Evolutionary conservation across 768 basidiomycete genomes (phyloP), one percentile per base, ranked within the genome.

Genomic region (Podaxis sp.): DNA sequence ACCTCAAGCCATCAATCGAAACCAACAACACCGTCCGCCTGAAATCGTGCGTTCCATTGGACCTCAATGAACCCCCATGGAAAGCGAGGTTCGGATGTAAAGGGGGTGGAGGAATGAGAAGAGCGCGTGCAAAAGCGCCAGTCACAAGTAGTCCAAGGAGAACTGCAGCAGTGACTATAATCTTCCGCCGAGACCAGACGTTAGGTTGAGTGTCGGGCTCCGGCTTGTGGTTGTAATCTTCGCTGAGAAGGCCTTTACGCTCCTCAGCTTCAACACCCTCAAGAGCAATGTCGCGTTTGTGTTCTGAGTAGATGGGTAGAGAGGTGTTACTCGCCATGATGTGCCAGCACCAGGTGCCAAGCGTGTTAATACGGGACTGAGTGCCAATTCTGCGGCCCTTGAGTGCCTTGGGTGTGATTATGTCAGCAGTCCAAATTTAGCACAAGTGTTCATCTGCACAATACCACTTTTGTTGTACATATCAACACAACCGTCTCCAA

Each of bases 1-100:
- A 87, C 91, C 91, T 81, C 37, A 96, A 75, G 0, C 94, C 94
- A 69, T 96, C 95, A 38, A 96, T 91, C 30, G 93, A 95, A 3
- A 96, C 86, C 59, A 96, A 82, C 20, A 96, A 71, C 7, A 93
- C 91, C 0, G 92, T 95, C 66, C 85, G 82, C 75, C 83, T 89
- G 75, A 88, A 95, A 48, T 86, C 81, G 66, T 94, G 89, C 1
- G 93, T 95, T 36, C 93, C 93, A 69, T 95, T 96, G 2, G 86
- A 90, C 60, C 82, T 77, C 58, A 87, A 69, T 28, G 73, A 74
- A 33, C 76, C 71, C 33, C 78, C 78, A 50, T 78, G 71, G 65
- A 81, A 78, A 37, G 74, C 65, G 11, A 74, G 58, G 22, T 58
- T 52, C 10, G 56, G 56, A 12, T 52, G 56, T 20, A 26, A 11